Percentiles rank a stretch among this genome's conserved stretches.
Evolutionary conservation across 306 rosid species (phyloP).

Genomic region (Calophaca sinica): DNA sequence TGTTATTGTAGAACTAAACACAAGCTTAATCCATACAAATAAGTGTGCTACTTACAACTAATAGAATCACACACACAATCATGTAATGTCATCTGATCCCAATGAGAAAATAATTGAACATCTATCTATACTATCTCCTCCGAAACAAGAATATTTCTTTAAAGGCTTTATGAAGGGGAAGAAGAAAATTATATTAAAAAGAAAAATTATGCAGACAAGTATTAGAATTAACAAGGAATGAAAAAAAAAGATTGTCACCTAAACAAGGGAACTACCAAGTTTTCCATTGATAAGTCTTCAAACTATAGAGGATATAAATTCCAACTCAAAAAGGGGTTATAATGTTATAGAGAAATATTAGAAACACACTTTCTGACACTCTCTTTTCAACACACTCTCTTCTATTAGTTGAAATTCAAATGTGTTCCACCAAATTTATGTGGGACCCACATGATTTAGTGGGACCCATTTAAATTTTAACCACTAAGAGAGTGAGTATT

Average conservation of each 20-base stretch:
- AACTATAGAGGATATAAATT: slow-evolving; percentile 4
- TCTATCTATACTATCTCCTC: neutral
- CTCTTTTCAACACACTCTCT: too few relatives aligned
- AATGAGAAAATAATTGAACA: slow-evolving; percentile 24
- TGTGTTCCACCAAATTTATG: too few relatives aligned
- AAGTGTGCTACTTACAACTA: slow-evolving; percentile 22
- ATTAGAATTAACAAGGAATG: too few relatives aligned
- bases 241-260: slow-evolving; percentile 30
- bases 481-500: too few relatives aligned
- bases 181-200: neutral
- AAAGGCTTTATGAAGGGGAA: slow-evolving; percentile 14
- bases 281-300: slow-evolving; percentile 37
- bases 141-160: slow-evolving; percentile 40
- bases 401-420: too few relatives aligned
- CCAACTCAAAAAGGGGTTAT: slow-evolving; percentile 30
- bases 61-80: neutral
- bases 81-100: neutral
- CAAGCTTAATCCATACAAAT: too few relatives aligned
- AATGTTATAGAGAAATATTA: neutral
- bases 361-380: too few relatives aligned
- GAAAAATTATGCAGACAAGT: neutral
- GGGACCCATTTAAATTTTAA: too few relatives aligned
- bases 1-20: too few relatives aligned
- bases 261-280: slow-evolving; percentile 38
- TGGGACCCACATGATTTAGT: too few relatives aligned